Conservation (phyloP, 164 flowering plant genomes). For the Chloranthus sessilifolius region DNA sequence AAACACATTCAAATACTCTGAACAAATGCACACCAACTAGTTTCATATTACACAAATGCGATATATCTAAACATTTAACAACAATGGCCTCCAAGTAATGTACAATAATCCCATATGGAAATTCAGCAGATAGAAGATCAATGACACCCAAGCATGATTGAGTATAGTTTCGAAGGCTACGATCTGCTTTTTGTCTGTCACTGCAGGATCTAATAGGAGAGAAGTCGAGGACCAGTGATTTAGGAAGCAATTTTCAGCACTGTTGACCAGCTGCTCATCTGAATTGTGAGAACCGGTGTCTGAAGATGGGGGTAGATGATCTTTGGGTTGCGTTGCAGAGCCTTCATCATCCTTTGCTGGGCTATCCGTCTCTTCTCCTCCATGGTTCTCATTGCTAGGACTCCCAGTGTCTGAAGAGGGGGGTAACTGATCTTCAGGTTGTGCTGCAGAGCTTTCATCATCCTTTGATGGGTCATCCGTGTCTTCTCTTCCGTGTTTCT, state of each 20-base stretch:
- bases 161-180: constrained; percentile 8
- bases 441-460: neutral
- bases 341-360: constrained; percentile 34
- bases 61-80: constrained; percentile 18
- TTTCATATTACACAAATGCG: constrained; percentile 25
- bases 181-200: neutral
- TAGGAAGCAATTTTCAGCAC: constrained; percentile 12
- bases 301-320: constrained; percentile 35
- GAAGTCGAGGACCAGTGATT: neutral
- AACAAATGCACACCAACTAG: constrained; percentile 5
- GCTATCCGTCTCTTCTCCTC: constrained; percentile 6
- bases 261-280: constrained; percentile 24
- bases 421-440: neutral
- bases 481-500: constrained; percentile 38
- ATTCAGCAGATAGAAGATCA: constrained; percentile 19
- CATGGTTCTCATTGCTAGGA: neutral
- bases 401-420: neutral
- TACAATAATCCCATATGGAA: constrained; percentile 21
- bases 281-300: constrained; percentile 28
- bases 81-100: constrained; percentile 17
- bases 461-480: constrained; percentile 26
- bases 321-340: constrained; percentile 28
- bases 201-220: constrained; percentile 7
- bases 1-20: neutral
- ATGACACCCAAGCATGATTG: constrained; percentile 3